Evolutionary conservation across 768 basidiomycete genomes (phyloP).

Genomic region (Rossbeevera mucosa): DNA sequence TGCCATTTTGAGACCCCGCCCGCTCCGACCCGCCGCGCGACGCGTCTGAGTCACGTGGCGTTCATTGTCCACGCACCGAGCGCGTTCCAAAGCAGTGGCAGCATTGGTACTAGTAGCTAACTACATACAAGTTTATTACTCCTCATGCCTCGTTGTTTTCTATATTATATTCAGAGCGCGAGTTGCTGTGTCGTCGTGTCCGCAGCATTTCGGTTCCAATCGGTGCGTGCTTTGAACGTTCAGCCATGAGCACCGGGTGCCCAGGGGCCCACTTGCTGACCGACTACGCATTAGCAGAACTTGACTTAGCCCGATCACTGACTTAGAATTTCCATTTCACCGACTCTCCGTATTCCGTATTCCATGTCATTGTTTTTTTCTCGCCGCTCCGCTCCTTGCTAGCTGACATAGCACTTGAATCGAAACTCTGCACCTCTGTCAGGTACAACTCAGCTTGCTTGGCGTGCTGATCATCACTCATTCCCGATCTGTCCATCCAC

Average conservation of each 20-base stretch:
- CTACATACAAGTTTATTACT: not conserved
- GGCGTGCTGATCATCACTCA: slow-evolving; percentile 7
- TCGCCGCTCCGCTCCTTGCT: not conserved
- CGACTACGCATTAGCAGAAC: not conserved
- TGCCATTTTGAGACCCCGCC: slow-evolving; percentile 31
- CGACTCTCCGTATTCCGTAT: slow-evolving; percentile 4
- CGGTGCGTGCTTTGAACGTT: not conserved
- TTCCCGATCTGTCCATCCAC: not conserved
- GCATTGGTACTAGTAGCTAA: not conserved
- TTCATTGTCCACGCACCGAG: not conserved
- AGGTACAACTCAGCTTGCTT: slow-evolving; percentile 2
- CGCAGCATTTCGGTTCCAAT: slow-evolving; percentile 5
- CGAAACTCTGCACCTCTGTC: not conserved
- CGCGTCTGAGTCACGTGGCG: slow-evolving; percentile 28
- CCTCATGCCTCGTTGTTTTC: not conserved
- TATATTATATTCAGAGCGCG: not conserved
- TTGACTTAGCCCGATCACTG: slow-evolving; percentile 14
- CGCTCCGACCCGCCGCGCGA: slow-evolving; percentile 27
- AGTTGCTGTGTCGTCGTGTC: not conserved
- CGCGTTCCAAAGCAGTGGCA: slow-evolving; percentile 1
- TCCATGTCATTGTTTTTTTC: slow-evolving; percentile 5
- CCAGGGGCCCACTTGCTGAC: slow-evolving; percentile 4
- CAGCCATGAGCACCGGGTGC: slow-evolving; percentile 9
- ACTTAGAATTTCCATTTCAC: slow-evolving; percentile 17
- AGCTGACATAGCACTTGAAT: not conserved